Conservation (phyloP, 441 rosid species). For the Erodium chrysanthum region DNA sequence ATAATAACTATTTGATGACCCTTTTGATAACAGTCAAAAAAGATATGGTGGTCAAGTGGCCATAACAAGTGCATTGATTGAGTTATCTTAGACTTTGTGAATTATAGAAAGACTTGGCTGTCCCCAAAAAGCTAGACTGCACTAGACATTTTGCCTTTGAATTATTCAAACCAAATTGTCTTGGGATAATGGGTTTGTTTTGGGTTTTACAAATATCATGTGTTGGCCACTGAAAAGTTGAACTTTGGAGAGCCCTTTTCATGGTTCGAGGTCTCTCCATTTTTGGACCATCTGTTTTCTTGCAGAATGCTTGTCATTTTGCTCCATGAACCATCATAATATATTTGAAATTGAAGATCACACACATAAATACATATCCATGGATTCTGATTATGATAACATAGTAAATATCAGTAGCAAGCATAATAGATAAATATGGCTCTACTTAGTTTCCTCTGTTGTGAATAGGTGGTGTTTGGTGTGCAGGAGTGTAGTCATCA, state of each 20-base stretch:
- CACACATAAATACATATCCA: too few species aligned
- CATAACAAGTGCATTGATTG: too few species aligned
- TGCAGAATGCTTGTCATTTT: not conserved
- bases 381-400: too few species aligned
- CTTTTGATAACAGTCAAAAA: constrained; percentile 5
- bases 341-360: not conserved
- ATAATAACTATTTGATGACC: not conserved
- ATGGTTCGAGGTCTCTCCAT: not conserved
- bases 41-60: not conserved
- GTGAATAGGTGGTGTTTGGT: too few species aligned
- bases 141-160: not conserved
- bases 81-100: too few species aligned
- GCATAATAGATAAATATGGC: too few species aligned
- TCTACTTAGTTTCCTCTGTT: too few species aligned
- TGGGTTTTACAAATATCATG: not conserved
- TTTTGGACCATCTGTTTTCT: not conserved
- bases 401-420: too few species aligned
- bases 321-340: too few species aligned
- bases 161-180: not conserved
- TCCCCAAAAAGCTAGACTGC: constrained; percentile 8
- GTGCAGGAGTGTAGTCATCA: too few species aligned
- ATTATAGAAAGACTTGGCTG: not conserved
- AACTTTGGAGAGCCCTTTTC: not conserved
- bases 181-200: not conserved
- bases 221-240: constrained; percentile 3